Evolutionary conservation across 352 stramenopile species (phyloP).

Genomic region (Pythium coloratum): DNA sequence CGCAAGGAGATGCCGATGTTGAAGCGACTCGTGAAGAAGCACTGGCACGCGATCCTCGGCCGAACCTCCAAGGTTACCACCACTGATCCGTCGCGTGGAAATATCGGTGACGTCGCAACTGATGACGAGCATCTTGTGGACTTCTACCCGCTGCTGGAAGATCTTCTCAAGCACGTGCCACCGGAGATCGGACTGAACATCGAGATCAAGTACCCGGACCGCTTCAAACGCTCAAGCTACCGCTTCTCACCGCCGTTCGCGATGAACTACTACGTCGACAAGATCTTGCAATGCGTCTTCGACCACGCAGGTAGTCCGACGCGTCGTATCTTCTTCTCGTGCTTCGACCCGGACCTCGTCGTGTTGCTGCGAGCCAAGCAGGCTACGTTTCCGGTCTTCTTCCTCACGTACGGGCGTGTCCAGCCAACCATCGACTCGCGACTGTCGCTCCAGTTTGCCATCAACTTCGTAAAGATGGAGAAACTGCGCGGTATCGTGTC

Average conservation of each 20-base stretch:
- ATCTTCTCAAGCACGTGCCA: slow-evolving; percentile 72
- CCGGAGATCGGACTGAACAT: slow-evolving; percentile 73
- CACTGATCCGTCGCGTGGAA: slow-evolving; percentile 7
- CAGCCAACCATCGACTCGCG: slow-evolving; percentile 47
- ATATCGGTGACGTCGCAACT: slow-evolving; percentile 7
- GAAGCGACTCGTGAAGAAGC: slow-evolving; percentile 65
- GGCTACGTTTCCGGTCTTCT: slow-evolving; percentile 69
- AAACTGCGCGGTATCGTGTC: slow-evolving; percentile 69
- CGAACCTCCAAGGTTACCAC: slow-evolving; percentile 19
- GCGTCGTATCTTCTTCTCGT: slow-evolving; percentile 80
- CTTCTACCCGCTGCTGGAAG: slow-evolving; percentile 67
- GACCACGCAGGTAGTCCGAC: slow-evolving; percentile 41
- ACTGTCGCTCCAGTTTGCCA: slow-evolving; percentile 64
- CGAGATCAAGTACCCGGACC: slow-evolving; percentile 83
- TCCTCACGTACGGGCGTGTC: slow-evolving; percentile 70
- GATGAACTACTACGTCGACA: slow-evolving; percentile 76
- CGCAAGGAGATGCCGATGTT: slow-evolving; percentile 33
- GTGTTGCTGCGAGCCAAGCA: slow-evolving; percentile 72
- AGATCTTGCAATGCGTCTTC: slow-evolving; percentile 72
- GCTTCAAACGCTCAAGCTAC: slow-evolving; percentile 39
- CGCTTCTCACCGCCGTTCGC: slow-evolving; percentile 54
- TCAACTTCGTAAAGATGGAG: slow-evolving; percentile 64
- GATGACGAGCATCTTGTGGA: slow-evolving; percentile 65
- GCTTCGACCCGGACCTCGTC: slow-evolving; percentile 73
- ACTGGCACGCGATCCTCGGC: slow-evolving; percentile 52